phyloP scores from a whole-genome alignment of 768 basidiomycete species.

The Auriscalpium microsporum region DNA sequence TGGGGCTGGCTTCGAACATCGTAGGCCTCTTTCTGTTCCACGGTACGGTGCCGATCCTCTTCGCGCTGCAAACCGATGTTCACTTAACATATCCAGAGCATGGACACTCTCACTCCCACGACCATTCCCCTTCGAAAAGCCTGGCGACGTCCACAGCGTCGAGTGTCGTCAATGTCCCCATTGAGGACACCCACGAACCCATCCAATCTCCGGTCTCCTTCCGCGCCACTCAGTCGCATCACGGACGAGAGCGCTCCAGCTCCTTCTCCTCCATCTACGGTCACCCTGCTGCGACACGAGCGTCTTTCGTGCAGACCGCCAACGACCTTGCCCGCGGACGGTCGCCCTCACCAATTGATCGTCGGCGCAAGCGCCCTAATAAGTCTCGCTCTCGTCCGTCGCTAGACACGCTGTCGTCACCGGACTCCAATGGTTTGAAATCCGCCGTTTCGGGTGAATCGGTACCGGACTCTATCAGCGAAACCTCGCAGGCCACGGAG shows the following conservation, averaged over 20 bases:
- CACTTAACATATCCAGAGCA: conserved; percentile 2
- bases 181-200: not conserved
- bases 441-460: too few species aligned
- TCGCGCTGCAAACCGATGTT: not conserved
- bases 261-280: conserved; percentile 63
- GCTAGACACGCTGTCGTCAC: conserved; percentile 6
- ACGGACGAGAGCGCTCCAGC: conserved; percentile 27
- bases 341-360: conserved; percentile 28
- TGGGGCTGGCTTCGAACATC: conserved; percentile 87
- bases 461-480: too few species aligned
- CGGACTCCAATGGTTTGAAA: not conserved
- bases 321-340: conserved; percentile 63
- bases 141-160: conserved; percentile 3
- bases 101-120: conserved; percentile 23
- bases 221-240: conserved; percentile 22
- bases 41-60: conserved; percentile 40
- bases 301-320: conserved; percentile 73
- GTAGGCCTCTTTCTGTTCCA: conserved; percentile 93
- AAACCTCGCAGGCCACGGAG: conserved; percentile 23
- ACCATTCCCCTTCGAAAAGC: conserved; percentile 1
- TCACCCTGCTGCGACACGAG: conserved; percentile 63
- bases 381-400: conserved; percentile 17
- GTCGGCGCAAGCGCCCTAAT: conserved; percentile 13
- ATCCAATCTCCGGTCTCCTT: conserved; percentile 18
- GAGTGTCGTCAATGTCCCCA: conserved; percentile 1